These are phyloP conservation scores for Tylopilus subfusipes DNA, from an alignment of 768 basidiomycete species.

Conservation along the genomic window DNA sequence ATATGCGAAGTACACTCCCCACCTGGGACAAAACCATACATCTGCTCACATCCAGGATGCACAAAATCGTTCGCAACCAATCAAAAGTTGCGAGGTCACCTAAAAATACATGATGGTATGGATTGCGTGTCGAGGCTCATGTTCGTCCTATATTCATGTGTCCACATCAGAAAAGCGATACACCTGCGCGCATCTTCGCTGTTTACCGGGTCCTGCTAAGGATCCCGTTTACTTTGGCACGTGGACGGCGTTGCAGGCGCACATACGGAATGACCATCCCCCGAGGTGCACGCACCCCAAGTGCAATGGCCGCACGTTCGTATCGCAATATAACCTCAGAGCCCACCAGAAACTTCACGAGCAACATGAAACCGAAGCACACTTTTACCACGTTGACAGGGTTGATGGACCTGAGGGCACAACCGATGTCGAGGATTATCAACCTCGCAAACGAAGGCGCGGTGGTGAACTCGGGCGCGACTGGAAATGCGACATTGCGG, in stretches of 20 bases:
- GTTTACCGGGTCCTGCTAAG: slow-evolving; percentile 39
- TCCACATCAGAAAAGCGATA: slow-evolving; percentile 68
- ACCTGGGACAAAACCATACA: slow-evolving; percentile 80
- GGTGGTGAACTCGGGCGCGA: slow-evolving; percentile 78
- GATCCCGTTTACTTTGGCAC: slow-evolving; percentile 61
- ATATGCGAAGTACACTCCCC: slow-evolving; percentile 67
- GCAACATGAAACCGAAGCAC: slow-evolving; percentile 56
- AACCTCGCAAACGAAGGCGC: slow-evolving; percentile 53
- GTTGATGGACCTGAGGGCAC: slow-evolving; percentile 27
- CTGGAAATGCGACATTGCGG: slow-evolving; percentile 64
- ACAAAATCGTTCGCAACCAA: slow-evolving; percentile 76
- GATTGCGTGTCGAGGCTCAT: neutral
- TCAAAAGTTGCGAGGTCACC: slow-evolving; percentile 75
- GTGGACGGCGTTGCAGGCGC: slow-evolving; percentile 85
- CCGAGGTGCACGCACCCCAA: slow-evolving; percentile 70
- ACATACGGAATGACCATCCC: slow-evolving; percentile 76
- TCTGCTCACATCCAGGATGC: slow-evolving; percentile 73
- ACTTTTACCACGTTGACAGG: slow-evolving; percentile 33
- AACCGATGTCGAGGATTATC: slow-evolving; percentile 30
- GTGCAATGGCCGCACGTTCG: slow-evolving; percentile 72
- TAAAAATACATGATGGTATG: slow-evolving; percentile 82
- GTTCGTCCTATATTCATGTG: slow-evolving; percentile 1
- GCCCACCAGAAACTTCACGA: slow-evolving; percentile 82
- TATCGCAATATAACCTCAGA: slow-evolving; percentile 67
- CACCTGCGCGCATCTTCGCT: slow-evolving; percentile 66